These are phyloP conservation scores for Oldenlandia corymbosa DNA, from an alignment of 257 asterid species.

Conservation along the genomic window DNA sequence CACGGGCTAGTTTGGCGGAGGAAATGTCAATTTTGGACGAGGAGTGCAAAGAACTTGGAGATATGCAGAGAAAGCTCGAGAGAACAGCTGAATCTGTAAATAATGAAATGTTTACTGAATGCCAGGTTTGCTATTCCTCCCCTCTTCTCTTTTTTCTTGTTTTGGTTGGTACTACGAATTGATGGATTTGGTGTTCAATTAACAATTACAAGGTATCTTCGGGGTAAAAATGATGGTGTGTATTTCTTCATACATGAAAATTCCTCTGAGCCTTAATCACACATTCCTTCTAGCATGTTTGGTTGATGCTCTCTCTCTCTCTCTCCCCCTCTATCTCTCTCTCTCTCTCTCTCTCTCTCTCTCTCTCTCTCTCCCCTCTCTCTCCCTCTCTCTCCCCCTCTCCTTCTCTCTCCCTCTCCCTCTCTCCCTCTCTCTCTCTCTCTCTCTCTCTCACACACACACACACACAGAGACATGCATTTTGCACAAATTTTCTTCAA, in stretches of 20 bases:
- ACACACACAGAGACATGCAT: too few relatives aligned
- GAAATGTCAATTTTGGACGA: slow-evolving; percentile 53
- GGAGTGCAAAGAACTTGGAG: slow-evolving; percentile 63
- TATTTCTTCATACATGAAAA: neutral
- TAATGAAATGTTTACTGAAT: slow-evolving; percentile 88
- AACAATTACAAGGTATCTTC: neutral
- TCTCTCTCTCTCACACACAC: too few relatives aligned
- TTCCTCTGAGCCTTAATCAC: neutral
- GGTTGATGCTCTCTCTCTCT: too few relatives aligned
- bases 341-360: too few relatives aligned
- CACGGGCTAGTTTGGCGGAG: slow-evolving; percentile 53
- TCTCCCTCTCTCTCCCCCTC: too few relatives aligned
- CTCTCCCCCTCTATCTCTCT: neutral
- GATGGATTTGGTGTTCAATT: neutral
- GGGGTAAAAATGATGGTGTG: neutral
- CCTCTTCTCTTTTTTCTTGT: too few relatives aligned
- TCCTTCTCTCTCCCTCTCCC: too few relatives aligned
- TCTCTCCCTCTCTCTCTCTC: too few relatives aligned
- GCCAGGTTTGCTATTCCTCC: slow-evolving; percentile 96
- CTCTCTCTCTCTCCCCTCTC: too few relatives aligned
- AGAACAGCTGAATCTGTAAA: slow-evolving; percentile 86
- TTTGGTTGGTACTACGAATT: neutral
- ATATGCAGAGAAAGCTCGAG: slow-evolving; percentile 75
- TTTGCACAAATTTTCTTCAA: too few relatives aligned
- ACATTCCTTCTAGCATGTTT: neutral